Evolutionary conservation across 176 grass and related monocot genomes (phyloP).

Genomic region (Puccinellia tenuiflora): DNA sequence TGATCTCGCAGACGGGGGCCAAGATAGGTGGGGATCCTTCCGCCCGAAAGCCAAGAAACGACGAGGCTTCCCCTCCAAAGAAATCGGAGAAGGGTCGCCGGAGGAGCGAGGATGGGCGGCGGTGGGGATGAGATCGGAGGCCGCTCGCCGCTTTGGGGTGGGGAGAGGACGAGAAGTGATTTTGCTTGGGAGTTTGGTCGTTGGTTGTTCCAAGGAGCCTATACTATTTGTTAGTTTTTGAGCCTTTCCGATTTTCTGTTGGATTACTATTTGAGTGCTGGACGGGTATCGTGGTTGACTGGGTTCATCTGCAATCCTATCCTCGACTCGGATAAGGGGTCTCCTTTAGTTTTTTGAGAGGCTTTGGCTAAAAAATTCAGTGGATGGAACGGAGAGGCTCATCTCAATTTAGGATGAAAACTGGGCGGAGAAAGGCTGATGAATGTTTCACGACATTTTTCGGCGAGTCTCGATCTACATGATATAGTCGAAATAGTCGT

Average conservation of each 20-base stretch:
- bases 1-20: not conserved
- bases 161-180: not conserved
- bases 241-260: not conserved
- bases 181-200: conserved; percentile 20
- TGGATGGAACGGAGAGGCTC: not conserved
- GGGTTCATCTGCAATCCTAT: not conserved
- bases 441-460: no score
- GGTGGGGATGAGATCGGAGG: conserved; percentile 10
- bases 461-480: no score
- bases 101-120: not conserved
- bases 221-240: conserved; percentile 1
- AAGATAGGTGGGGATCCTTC: conserved; percentile 14
- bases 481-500: no score
- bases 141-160: conserved; percentile 10
- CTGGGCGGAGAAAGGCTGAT: no score
- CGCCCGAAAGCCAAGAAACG: not conserved
- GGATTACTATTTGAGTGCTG: not conserved
- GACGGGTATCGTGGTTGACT: not conserved
- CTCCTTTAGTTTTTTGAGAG: not conserved
- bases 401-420: not conserved
- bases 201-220: conserved; percentile 16
- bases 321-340: not conserved
- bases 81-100: not conserved
- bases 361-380: not conserved
- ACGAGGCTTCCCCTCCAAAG: not conserved